These are phyloP conservation scores for Microsporum ferrugineum DNA, from an alignment of 2,329 filamentous ascomycete genomes.

Conservation along the genomic window DNA sequence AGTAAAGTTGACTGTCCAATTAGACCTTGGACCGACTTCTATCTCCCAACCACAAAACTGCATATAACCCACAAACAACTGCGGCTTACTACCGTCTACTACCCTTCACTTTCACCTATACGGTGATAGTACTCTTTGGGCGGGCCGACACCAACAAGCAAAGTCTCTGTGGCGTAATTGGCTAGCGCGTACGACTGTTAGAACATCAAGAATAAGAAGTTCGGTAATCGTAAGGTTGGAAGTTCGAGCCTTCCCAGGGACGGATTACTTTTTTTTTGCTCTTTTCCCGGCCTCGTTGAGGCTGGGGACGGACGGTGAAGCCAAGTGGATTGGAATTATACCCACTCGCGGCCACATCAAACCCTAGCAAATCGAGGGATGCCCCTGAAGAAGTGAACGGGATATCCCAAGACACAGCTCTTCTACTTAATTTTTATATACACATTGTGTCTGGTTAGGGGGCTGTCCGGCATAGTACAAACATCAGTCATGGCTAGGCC, in stretches of 20 bases:
- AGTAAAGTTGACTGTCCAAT: neutral
- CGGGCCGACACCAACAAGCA: neutral
- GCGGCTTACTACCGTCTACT: neutral
- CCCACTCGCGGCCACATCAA: neutral
- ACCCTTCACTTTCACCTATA: neutral
- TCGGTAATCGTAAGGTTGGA: constrained; percentile 22
- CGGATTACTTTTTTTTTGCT: constrained; percentile 14
- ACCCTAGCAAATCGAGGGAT: neutral
- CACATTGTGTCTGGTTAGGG: neutral
- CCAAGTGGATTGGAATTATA: neutral
- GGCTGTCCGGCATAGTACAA: too few species aligned
- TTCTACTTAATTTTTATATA: neutral
- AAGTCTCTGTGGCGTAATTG: constrained; percentile 8
- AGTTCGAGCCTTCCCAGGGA: constrained; percentile 34
- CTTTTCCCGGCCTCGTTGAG: neutral
- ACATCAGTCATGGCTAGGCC: neutral
- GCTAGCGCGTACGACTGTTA: constrained; percentile 8
- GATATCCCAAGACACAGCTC: neutral
- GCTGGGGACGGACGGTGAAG: neutral
- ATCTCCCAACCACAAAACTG: neutral
- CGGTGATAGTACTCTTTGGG: neutral
- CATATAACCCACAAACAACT: neutral
- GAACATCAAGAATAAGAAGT: neutral
- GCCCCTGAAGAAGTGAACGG: neutral
- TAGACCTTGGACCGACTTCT: neutral